Evolutionary conservation across 1,284 basidiomycete genomes (phyloP), one percentile per base, ranked within the genome.

Genomic region (Hemileia vastatrix): DNA sequence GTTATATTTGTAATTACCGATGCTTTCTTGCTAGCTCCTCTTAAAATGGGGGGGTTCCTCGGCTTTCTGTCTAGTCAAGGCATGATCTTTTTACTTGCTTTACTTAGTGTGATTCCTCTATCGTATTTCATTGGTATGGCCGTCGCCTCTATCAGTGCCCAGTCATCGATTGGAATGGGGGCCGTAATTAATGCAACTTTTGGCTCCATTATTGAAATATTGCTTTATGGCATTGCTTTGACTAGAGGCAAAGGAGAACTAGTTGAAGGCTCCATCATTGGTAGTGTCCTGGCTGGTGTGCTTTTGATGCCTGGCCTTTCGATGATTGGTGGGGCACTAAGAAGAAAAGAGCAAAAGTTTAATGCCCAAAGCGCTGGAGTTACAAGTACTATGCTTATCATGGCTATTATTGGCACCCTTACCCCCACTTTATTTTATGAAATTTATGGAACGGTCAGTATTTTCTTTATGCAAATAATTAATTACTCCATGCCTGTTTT

Each of bases 101-200:
- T 99, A 33, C 83, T 88, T 18, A 91, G 88, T 68, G 91, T 99
- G 70, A 96, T 99, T 66, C 95, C 95, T 0, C 81, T 99, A 5
- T 93, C 90, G 5, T 99, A 98, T 80, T 99, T 96, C 78, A 97
- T 99, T 72, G 95, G 95, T 21, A 98, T 98, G 95, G 95, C 95
- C 1, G 95, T 99, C 61, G 95, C 95, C 0, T 93, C 90, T 54
- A 98, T 99, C 74, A 92, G 89, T 21, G 94, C 95, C 0, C 95
- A 98, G 76, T 94, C 90, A 0, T 92, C 88, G 13, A 99, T 99
- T 67, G 95, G 95, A 11, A 97, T 98, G 92, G 95, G 95, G 66
- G 95, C 95, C 0, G 94, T 98, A 69, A 98, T 99, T 80, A 99
- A 99, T 77, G 95, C 95, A 0, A 95, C 92, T 0, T 99, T 99